Conservation (phyloP, 1,284 basidiomycete species). For the Termitomyces sp. region DNA sequence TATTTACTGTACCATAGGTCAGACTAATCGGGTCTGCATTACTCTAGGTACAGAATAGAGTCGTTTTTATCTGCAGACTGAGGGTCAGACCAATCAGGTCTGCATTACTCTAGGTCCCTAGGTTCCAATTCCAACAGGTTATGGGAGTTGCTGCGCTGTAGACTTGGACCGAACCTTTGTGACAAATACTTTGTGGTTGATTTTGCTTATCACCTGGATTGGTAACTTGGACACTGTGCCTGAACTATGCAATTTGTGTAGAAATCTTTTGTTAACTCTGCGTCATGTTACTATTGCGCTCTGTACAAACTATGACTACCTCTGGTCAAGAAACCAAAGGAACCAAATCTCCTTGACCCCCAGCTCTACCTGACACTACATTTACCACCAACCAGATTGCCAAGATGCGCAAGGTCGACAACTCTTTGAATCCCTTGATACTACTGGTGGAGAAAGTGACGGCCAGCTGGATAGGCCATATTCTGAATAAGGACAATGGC, state of each 20-base stretch:
- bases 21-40: neutral
- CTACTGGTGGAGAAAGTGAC: neutral
- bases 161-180: neutral
- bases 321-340: neutral
- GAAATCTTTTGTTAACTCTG: neutral
- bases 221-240: neutral
- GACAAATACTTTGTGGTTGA: neutral
- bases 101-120: neutral
- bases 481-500: slow-evolving; percentile 1
- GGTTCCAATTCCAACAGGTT: neutral
- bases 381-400: neutral
- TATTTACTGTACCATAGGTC: too few species aligned
- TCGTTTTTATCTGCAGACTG: too few species aligned
- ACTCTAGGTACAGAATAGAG: too few species aligned
- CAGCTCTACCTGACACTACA: neutral
- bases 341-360: neutral
- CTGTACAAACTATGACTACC: neutral
- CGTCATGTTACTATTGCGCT: neutral
- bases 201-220: neutral
- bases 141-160: neutral
- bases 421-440: neutral
- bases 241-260: neutral
- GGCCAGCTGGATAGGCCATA: neutral
- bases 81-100: neutral
- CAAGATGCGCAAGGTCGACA: neutral